phyloP scores from a whole-genome alignment of 1,284 basidiomycete genomes.

The Trametes polyzona region DNA sequence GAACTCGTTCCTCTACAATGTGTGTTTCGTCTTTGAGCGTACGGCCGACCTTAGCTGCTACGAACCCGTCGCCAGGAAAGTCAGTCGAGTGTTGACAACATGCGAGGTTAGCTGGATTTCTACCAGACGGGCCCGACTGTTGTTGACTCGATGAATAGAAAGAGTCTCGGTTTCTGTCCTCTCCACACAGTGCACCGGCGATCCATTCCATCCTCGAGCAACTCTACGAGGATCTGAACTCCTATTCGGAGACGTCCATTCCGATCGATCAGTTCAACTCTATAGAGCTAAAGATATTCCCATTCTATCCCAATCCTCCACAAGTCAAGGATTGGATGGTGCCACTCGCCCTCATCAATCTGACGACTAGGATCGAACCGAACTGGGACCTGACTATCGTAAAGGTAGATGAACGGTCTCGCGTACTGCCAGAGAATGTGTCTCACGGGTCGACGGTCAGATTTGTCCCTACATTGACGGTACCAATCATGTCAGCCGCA shows the following conservation, averaged over 20 bases:
- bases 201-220: constrained; percentile 93
- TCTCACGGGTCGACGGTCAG: constrained; percentile 37
- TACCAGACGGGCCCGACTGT: not conserved
- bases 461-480: constrained; percentile 87
- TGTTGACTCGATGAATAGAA: constrained; percentile 52
- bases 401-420: constrained; percentile 53
- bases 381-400: constrained; percentile 98
- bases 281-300: constrained; percentile 94
- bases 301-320: constrained; percentile 94
- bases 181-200: constrained; percentile 66
- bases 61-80: constrained; percentile 95
- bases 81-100: constrained; percentile 83
- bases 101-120: constrained; percentile 75
- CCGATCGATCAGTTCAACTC: constrained; percentile 88
- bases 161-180: constrained; percentile 88
- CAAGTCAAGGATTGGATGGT: constrained; percentile 95
- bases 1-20: constrained; percentile 93
- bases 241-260: constrained; percentile 94
- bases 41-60: constrained; percentile 91
- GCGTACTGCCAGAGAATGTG: not conserved
- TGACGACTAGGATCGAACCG: constrained; percentile 79
- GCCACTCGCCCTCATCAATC: constrained; percentile 86
- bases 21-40: constrained; percentile 95
- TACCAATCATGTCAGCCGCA: constrained; percentile 88
- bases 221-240: constrained; percentile 96